Evolutionary conservation across 768 basidiomycete genomes (phyloP).

Genomic region (Kwoniella dejecticola): DNA sequence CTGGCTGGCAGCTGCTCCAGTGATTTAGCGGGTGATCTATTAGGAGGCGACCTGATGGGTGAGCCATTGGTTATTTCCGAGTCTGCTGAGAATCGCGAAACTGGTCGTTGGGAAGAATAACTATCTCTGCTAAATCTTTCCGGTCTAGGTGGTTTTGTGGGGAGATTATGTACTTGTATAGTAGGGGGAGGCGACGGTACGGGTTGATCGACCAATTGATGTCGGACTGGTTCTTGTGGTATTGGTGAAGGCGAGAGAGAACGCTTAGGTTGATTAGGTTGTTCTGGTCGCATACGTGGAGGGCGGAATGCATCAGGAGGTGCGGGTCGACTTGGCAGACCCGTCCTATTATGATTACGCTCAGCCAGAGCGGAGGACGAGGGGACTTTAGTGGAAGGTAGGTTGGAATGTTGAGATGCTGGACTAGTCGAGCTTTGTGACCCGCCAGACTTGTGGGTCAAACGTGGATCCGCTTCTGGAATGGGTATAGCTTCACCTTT

Average conservation of each 20-base stretch:
- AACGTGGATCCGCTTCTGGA: slow-evolving; percentile 58
- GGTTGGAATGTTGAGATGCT: slow-evolving; percentile 15
- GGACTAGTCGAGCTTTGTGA: slow-evolving; percentile 57
- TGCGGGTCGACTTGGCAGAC: slow-evolving; percentile 45
- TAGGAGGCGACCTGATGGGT: slow-evolving; percentile 34
- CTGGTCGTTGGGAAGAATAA: slow-evolving; percentile 32
- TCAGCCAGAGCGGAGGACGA: slow-evolving; percentile 40
- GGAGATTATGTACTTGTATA: slow-evolving; percentile 19
- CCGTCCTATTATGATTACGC: slow-evolving; percentile 24
- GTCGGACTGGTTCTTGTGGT: slow-evolving; percentile 19
- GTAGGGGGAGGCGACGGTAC: slow-evolving; percentile 26
- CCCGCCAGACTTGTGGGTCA: slow-evolving; percentile 64
- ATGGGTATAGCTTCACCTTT: slow-evolving; percentile 2
- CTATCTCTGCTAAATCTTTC: slow-evolving; percentile 44
- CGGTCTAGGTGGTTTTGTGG: slow-evolving; percentile 33
- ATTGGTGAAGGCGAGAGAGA: slow-evolving; percentile 1
- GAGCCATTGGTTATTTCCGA: slow-evolving; percentile 47
- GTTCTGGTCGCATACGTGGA: slow-evolving; percentile 38
- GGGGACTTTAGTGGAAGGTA: slow-evolving; percentile 29
- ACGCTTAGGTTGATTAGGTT: slow-evolving; percentile 17
- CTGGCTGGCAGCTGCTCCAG: slow-evolving; percentile 19
- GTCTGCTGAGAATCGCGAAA: slow-evolving; percentile 47
- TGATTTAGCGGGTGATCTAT: slow-evolving; percentile 21
- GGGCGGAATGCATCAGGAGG: slow-evolving; percentile 57
- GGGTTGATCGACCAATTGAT: slow-evolving; percentile 34